Evolutionary conservation across 2,329 filamentous ascomycete genomes (phyloP).

Genomic region (Endothia cerciana): DNA sequence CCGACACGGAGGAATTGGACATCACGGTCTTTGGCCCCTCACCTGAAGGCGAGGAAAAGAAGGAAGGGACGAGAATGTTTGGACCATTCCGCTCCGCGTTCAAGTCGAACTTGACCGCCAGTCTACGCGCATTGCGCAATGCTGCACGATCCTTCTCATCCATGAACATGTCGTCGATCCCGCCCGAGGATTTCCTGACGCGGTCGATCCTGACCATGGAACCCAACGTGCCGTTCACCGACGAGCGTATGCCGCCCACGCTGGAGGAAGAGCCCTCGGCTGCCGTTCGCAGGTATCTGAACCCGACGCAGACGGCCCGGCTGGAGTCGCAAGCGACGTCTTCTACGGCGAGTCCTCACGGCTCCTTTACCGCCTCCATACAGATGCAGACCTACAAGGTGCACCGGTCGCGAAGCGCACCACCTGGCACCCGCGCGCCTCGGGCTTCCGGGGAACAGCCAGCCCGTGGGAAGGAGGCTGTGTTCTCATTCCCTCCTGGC

Average conservation of each 20-base stretch:
- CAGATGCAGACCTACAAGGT: constrained; percentile 74
- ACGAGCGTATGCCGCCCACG: constrained; percentile 66
- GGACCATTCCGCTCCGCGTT: constrained; percentile 61
- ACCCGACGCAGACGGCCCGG: constrained; percentile 60
- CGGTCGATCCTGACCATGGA: constrained; percentile 70
- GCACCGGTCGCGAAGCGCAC: constrained; percentile 49
- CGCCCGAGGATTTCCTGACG: constrained; percentile 68
- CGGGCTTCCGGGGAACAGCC: constrained; percentile 32
- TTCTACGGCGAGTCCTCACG: constrained; percentile 34
- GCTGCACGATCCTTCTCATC: constrained; percentile 66
- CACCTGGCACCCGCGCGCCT: constrained; percentile 31
- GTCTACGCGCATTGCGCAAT: constrained; percentile 64
- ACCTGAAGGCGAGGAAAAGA: constrained; percentile 37
- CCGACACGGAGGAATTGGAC: constrained; percentile 51
- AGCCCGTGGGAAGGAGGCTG: constrained; percentile 33
- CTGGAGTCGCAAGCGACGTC: constrained; percentile 44
- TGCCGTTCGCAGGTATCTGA: constrained; percentile 68
- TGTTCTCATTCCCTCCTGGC: constrained; percentile 46
- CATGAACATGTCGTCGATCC: constrained; percentile 66
- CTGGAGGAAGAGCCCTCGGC: constrained; percentile 68
- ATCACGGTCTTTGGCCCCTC: constrained; percentile 49
- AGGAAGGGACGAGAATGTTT: constrained; percentile 37
- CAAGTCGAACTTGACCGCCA: constrained; percentile 72
- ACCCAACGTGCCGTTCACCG: constrained; percentile 67
- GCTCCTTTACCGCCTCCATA: constrained; percentile 64